Conservation (phyloP, 495 filamentous ascomycete species). For the Cercophora samala region DNA sequence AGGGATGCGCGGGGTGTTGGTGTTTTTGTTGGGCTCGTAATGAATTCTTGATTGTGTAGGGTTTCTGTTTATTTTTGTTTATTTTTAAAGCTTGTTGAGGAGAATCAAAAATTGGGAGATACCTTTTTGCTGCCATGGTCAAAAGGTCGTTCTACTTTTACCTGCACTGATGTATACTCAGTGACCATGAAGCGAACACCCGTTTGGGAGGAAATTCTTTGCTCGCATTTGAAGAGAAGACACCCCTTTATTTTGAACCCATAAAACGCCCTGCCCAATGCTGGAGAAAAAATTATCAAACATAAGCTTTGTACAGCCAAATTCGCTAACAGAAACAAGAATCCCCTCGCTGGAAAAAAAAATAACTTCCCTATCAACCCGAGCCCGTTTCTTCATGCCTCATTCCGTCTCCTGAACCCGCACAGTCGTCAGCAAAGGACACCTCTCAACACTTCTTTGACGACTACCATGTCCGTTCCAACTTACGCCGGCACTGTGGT, state of each 20-base stretch:
- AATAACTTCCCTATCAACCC: background rate
- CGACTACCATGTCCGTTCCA: too few species aligned
- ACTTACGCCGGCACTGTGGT: slow-evolving; percentile 26
- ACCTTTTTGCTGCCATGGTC: background rate
- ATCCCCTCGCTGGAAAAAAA: background rate
- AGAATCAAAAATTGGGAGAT: slow-evolving; percentile 9
- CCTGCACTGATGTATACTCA: too few species aligned
- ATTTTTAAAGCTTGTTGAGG: background rate
- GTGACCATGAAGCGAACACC: too few species aligned
- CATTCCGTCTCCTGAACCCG: background rate
- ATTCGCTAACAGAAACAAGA: slow-evolving; percentile 12
- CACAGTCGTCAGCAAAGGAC: background rate
- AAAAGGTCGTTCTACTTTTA: background rate
- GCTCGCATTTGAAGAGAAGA: background rate
- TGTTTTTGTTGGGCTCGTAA: background rate
- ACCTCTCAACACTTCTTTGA: background rate
- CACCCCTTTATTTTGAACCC: slow-evolving; percentile 10
- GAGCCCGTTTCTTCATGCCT: background rate
- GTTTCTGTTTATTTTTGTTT: background rate
- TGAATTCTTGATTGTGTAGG: background rate
- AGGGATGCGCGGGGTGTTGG: slow-evolving; percentile 5
- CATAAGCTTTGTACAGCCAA: slow-evolving; percentile 17
- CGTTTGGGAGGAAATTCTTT: too few species aligned
- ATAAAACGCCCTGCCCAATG: slow-evolving; percentile 25
- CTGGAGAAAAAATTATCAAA: slow-evolving; percentile 20